These are phyloP conservation scores for Malus hybrid DNA, from an alignment of 331 rosid genomes.

Conservation along the genomic window DNA sequence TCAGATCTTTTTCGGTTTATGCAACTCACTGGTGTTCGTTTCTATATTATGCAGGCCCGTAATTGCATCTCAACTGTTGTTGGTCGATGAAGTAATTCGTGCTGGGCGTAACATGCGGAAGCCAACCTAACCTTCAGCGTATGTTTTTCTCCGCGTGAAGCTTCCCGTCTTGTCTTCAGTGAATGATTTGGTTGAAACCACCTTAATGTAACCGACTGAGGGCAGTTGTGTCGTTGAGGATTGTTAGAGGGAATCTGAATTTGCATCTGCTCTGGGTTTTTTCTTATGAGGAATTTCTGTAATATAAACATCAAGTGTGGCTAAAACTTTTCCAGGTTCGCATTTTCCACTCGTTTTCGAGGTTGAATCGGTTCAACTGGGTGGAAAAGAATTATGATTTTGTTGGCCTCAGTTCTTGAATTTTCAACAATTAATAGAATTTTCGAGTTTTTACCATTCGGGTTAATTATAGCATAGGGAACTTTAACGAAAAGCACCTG, in stretches of 20 bases:
- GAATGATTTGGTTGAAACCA: constrained; percentile 5
- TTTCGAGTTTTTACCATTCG: not conserved
- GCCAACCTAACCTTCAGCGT: constrained; percentile 42
- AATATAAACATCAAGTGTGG: not conserved
- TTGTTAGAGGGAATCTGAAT: not conserved
- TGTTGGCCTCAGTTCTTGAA: not conserved
- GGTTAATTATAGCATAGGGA: too few relatives aligned
- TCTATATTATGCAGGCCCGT: constrained; percentile 62
- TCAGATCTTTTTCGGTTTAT: not conserved
- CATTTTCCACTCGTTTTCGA: not conserved
- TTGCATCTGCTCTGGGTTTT: not conserved
- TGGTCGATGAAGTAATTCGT: constrained; percentile 97
- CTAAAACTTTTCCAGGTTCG: not conserved
- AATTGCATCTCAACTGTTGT: constrained; percentile 78
- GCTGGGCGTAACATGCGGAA: constrained; percentile 96
- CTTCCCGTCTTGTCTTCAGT: constrained; percentile 1
- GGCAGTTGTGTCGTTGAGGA: not conserved
- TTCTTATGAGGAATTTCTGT: not conserved
- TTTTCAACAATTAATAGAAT: not conserved
- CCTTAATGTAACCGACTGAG: not conserved
- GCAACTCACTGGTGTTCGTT: not conserved
- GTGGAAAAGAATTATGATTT: not conserved
- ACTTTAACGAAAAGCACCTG: too few relatives aligned
- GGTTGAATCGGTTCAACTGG: not conserved
- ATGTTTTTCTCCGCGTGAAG: not conserved